Evolutionary conservation across 805 yeast genomes (phyloP).

Genomic region (Ogataea haglerorum): DNA sequence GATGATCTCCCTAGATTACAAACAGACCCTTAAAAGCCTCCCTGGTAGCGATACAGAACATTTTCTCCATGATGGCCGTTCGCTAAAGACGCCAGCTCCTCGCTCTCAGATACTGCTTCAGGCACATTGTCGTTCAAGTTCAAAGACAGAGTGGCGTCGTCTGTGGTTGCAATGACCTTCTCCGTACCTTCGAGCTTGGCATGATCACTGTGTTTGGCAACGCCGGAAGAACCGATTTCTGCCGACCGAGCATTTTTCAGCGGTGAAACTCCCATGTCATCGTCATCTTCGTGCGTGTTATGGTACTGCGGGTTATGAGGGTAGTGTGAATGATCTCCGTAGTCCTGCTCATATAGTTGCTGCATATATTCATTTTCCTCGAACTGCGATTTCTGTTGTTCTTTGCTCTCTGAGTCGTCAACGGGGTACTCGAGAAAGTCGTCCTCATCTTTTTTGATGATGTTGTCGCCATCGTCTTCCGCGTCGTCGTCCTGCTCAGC

Average conservation of each 20-base stretch:
- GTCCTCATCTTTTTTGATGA: slow-evolving; percentile 17
- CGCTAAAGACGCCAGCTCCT: slow-evolving; percentile 33
- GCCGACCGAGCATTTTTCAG: slow-evolving; percentile 5
- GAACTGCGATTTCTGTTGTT: slow-evolving; percentile 1
- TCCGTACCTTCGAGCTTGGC: slow-evolving; percentile 9
- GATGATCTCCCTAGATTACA: slow-evolving; percentile 5
- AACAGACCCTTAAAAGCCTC: slow-evolving; percentile 18
- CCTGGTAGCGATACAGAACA: slow-evolving; percentile 30
- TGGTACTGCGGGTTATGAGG: slow-evolving; percentile 33
- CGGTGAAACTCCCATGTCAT: slow-evolving; percentile 8
- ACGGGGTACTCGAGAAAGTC: slow-evolving; percentile 15
- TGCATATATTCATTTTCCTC: slow-evolving; percentile 29
- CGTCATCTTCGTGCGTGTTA: slow-evolving; percentile 21
- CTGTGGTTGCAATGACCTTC: slow-evolving; percentile 29
- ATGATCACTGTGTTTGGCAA: background rate
- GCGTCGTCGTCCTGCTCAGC: slow-evolving; percentile 8
- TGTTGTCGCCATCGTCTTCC: slow-evolving; percentile 12
- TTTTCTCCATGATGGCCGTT: slow-evolving; percentile 35
- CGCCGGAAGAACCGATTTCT: slow-evolving; percentile 2
- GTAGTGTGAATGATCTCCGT: slow-evolving; percentile 26
- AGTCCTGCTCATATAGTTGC: slow-evolving; percentile 33
- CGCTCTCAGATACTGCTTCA: slow-evolving; percentile 31
- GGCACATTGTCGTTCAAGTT: slow-evolving; percentile 31
- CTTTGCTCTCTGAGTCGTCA: slow-evolving; percentile 10
- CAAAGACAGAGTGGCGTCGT: slow-evolving; percentile 29